A percentile compares a stretch with the other conserved stretches of the same genome.
Conservation (phyloP, 192 early-diverging fungal species). For the Coemansia sp. region DNA sequence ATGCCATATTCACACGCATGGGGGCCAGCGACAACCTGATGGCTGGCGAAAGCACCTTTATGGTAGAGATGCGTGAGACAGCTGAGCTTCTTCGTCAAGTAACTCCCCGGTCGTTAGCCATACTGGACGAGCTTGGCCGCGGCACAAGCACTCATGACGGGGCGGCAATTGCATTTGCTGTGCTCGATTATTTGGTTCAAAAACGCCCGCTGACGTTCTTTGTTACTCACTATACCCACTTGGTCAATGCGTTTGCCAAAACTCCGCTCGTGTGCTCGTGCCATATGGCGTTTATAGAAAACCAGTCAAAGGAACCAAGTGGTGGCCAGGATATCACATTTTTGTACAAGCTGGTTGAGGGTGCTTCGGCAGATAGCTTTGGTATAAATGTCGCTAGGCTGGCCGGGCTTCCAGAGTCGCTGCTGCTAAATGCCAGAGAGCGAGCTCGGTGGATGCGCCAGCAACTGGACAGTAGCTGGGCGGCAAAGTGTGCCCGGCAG, state of each 20-base stretch:
- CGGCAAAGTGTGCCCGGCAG: constrained; percentile 15
- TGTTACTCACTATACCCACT: constrained; percentile 91
- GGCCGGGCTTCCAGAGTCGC: constrained; percentile 74
- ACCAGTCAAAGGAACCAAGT: constrained; percentile 50
- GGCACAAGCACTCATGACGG: constrained; percentile 98
- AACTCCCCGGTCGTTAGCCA: constrained; percentile 82
- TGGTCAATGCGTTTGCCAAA: constrained; percentile 59
- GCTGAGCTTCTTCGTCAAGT: constrained; percentile 85
- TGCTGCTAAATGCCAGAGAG: constrained; percentile 68
- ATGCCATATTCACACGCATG: constrained; percentile 93
- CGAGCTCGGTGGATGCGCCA: constrained; percentile 72
- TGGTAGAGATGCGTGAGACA: constrained; percentile 93
- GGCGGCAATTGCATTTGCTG: constrained; percentile 91
- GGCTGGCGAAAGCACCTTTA: constrained; percentile 92
- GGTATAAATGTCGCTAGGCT: constrained; percentile 97
- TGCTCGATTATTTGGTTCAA: constrained; percentile 78
- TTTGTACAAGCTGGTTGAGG: constrained; percentile 83
- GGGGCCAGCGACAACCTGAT: constrained; percentile 96
- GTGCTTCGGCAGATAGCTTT: constrained; percentile 86
- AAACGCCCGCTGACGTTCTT: constrained; percentile 83
- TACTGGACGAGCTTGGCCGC: constrained; percentile 95
- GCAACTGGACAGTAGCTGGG: constrained; percentile 35
- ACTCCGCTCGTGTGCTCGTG: constrained; percentile 17
- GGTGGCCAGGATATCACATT: constrained; percentile 81
- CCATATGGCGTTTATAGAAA: constrained; percentile 56